Evolutionary conservation across 2,329 filamentous ascomycete species (phyloP).

Genomic region (Fusarium sp.): DNA sequence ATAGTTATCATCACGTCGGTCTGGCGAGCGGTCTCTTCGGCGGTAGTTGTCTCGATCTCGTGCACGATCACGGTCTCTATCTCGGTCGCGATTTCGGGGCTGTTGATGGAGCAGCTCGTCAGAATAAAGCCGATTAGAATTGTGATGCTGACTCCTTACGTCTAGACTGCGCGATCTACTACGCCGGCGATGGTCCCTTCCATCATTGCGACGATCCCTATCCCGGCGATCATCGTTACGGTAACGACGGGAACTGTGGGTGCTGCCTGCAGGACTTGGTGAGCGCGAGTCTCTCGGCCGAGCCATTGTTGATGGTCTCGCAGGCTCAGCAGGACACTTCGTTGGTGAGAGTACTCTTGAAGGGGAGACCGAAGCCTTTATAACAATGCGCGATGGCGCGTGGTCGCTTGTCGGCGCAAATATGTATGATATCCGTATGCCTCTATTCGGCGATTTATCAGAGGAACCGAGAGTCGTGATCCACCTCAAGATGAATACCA

Average conservation of each 20-base stretch:
- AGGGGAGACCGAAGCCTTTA: slow-evolving; percentile 34
- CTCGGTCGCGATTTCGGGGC: slow-evolving; percentile 69
- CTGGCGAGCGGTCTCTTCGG: slow-evolving; percentile 76
- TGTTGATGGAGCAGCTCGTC: slow-evolving; percentile 54
- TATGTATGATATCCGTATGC: not conserved
- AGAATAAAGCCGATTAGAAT: slow-evolving; percentile 50
- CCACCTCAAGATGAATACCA: slow-evolving; percentile 4
- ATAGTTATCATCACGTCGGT: slow-evolving; percentile 72
- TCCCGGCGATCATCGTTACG: slow-evolving; percentile 70
- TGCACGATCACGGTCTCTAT: slow-evolving; percentile 64
- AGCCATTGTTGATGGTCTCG: slow-evolving; percentile 64
- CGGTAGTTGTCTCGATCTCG: slow-evolving; percentile 68
- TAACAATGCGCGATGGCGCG: slow-evolving; percentile 36
- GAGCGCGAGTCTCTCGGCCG: slow-evolving; percentile 79
- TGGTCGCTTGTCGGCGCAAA: slow-evolving; percentile 20
- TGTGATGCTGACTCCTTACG: slow-evolving; percentile 59
- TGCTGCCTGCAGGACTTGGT: slow-evolving; percentile 94
- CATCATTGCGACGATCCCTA: slow-evolving; percentile 62
- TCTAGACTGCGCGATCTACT: slow-evolving; percentile 72
- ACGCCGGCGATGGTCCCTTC: slow-evolving; percentile 64
- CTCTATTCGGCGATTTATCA: not conserved
- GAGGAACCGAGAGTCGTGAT: not conserved
- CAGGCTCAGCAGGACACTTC: slow-evolving; percentile 56
- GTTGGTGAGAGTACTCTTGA: slow-evolving; percentile 55
- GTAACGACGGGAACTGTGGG: slow-evolving; percentile 76